A percentile compares a stretch with the other conserved stretches of the same genome.
These are phyloP conservation scores for Amylocystis lapponica DNA, from an alignment of 768 basidiomycete genomes.

Conservation along the genomic window DNA sequence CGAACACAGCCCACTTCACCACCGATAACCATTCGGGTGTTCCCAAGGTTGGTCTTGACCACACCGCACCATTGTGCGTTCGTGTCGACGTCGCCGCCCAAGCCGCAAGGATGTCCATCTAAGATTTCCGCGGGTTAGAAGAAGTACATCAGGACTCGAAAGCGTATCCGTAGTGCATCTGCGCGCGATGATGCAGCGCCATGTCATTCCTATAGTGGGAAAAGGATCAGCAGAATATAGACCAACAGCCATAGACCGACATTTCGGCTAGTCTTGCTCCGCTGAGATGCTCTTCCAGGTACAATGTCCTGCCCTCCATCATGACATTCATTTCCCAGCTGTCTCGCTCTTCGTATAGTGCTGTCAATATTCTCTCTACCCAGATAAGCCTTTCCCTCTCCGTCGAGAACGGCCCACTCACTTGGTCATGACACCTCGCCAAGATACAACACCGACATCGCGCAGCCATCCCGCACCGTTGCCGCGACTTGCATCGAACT, in stretches of 20 bases:
- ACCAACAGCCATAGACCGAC: constrained; percentile 48
- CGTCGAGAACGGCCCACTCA: constrained; percentile 30
- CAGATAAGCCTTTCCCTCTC: no score
- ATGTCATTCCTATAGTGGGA: constrained; percentile 50
- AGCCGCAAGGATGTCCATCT: constrained; percentile 35
- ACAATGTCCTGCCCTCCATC: constrained; percentile 61
- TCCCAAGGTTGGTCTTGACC: constrained; percentile 78
- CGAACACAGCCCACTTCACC: constrained; percentile 90
- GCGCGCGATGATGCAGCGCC: constrained; percentile 54
- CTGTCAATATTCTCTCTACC: constrained; percentile 67
- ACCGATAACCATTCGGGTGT: constrained; percentile 68
- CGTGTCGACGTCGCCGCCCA: constrained; percentile 81
- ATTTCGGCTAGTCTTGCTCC: constrained; percentile 57
- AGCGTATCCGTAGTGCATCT: constrained; percentile 80
- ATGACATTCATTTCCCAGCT: constrained; percentile 82
- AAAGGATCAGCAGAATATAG: neutral
- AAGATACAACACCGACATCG: constrained; percentile 56
- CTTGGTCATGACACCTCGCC: constrained; percentile 87
- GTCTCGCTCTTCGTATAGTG: constrained; percentile 79
- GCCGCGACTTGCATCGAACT: constrained; percentile 23
- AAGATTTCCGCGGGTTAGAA: constrained; percentile 20
- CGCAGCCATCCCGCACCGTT: constrained; percentile 27
- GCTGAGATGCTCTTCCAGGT: constrained; percentile 66
- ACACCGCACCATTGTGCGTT: constrained; percentile 90
- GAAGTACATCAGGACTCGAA: constrained; percentile 86